Conservation (phyloP, 2,329 filamentous ascomycete genomes). For the Xylariaceae sp. region DNA sequence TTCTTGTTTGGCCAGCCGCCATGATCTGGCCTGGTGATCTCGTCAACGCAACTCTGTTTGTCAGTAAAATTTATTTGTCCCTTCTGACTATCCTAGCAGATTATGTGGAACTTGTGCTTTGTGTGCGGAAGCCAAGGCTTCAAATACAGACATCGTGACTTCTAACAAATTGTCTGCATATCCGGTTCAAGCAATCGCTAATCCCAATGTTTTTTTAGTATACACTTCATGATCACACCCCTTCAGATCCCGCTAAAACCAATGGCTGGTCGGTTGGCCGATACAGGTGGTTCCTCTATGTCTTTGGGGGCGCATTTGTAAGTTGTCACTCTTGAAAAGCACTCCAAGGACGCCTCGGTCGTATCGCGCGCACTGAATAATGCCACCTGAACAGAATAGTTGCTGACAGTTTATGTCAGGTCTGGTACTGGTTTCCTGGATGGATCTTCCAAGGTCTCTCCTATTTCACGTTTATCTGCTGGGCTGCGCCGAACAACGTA, state of each 20-base stretch:
- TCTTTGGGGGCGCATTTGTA: constrained; percentile 40
- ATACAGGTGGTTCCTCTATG: constrained; percentile 53
- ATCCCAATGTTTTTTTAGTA: too few relatives aligned
- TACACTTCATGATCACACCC: constrained; percentile 58
- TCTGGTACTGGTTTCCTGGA: constrained; percentile 48
- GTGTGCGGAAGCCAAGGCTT: too few relatives aligned
- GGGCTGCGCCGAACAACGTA: constrained; percentile 58
- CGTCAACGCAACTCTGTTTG: constrained; percentile 59
- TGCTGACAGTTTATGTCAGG: constrained; percentile 30
- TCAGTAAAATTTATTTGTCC: too few relatives aligned
- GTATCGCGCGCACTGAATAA: background rate
- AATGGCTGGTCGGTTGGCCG: constrained; percentile 57
- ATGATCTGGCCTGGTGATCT: constrained; percentile 62
- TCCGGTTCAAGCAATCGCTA: too few relatives aligned
- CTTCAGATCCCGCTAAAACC: constrained; percentile 44
- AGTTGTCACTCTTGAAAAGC: constrained; percentile 1
- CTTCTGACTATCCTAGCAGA: too few relatives aligned
- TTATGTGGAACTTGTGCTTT: too few relatives aligned
- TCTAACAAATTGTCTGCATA: too few relatives aligned
- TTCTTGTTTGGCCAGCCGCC: constrained; percentile 56
- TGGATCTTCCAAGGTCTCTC: constrained; percentile 30
- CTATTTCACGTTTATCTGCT: constrained; percentile 30
- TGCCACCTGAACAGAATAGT: background rate
- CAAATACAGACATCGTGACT: too few relatives aligned
- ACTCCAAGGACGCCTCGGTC: background rate